phyloP scores from a whole-genome alignment of 176 grass and related monocot genomes.

The Oryza nivara region DNA sequence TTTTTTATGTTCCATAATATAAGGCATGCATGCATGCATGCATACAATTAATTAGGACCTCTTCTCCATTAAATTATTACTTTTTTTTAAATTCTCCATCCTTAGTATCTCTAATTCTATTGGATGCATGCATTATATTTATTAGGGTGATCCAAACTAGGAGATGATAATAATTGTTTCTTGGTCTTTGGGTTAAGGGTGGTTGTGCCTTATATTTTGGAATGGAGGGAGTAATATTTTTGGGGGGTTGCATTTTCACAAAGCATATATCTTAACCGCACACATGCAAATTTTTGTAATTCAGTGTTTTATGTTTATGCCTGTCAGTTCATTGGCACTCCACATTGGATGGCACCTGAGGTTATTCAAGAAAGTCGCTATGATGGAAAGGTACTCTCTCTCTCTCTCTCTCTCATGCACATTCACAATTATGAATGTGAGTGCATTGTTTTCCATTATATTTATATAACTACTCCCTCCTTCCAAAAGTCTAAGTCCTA shows the following conservation, averaged over 20 bases:
- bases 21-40: no score
- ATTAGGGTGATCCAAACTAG: no score
- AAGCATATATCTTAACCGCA: constrained; percentile 14
- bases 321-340: constrained; percentile 98
- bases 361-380: constrained; percentile 99
- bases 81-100: no score
- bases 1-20: no score
- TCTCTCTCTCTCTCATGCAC: neutral
- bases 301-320: constrained; percentile 40
- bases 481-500: no score
- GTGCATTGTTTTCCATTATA: neutral
- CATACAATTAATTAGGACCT: no score
- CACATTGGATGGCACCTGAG: constrained; percentile 99
- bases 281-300: constrained; percentile 24
- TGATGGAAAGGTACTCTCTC: constrained; percentile 86
- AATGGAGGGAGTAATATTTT: neutral
- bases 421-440: constrained; percentile 3
- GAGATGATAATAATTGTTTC: no score
- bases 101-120: no score
- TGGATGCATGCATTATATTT: no score
- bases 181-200: no score
- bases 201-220: no score
- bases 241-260: neutral
- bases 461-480: neutral
- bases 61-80: no score